These are phyloP conservation scores for Fragaria nilgerrensis DNA, from an alignment of 306 rosid species.

Conservation along the genomic window DNA sequence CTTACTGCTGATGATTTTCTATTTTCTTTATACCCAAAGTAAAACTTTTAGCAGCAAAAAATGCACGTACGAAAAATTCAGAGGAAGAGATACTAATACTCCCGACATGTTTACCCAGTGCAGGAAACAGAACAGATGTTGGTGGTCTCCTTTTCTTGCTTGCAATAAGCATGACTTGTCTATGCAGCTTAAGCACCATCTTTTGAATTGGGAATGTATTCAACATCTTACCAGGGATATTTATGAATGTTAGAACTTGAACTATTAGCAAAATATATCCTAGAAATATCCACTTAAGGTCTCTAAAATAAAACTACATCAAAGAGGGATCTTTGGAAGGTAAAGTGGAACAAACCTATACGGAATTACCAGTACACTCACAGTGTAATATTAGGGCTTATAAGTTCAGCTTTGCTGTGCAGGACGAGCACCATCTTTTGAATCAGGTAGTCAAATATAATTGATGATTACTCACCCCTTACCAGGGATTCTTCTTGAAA, in stretches of 20 bases:
- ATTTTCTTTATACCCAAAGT: conserved; percentile 64
- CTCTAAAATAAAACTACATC: conserved; percentile 40
- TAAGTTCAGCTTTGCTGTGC: conserved; percentile 44
- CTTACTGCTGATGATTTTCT: conserved; percentile 52
- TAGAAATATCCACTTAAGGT: conserved; percentile 36
- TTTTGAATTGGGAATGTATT: conserved; percentile 41
- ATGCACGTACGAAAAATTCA: conserved; percentile 49
- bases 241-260: conserved; percentile 33
- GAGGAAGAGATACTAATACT: conserved; percentile 71
- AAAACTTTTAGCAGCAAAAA: conserved; percentile 66
- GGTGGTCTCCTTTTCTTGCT: conserved; percentile 79
- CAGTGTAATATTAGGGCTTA: conserved; percentile 22
- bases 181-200: conserved; percentile 52
- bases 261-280: conserved; percentile 27
- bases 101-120: conserved; percentile 82
- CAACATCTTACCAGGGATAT: conserved; percentile 70
- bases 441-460: conserved; percentile 32
- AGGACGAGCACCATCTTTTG: conserved; percentile 51
- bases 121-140: conserved; percentile 68
- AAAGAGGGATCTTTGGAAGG: conserved; percentile 26
- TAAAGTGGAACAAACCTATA: conserved; percentile 37
- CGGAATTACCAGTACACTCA: conserved; percentile 31
- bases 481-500: conserved; percentile 53
- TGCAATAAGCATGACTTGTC: conserved; percentile 62
- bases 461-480: conserved; percentile 48